These are phyloP conservation scores for Aspergillus uvarum DNA, from an alignment of 2,329 filamentous ascomycete species.

Conservation along the genomic window DNA sequence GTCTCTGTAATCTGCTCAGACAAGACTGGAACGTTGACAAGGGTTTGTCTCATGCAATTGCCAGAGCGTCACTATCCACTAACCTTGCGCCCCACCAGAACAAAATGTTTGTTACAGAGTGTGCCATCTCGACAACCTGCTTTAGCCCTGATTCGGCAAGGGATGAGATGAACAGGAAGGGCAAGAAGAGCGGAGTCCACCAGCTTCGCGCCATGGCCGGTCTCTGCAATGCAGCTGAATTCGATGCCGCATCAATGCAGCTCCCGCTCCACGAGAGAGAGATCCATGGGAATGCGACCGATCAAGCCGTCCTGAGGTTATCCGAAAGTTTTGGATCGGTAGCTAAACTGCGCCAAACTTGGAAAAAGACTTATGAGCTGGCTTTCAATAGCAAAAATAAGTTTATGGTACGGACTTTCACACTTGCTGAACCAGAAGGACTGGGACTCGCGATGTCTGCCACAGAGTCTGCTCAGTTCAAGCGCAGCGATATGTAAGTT, in stretches of 20 bases:
- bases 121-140: constrained; percentile 33
- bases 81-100: constrained; percentile 48
- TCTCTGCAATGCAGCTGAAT: constrained; percentile 74
- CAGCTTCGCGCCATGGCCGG: constrained; percentile 63
- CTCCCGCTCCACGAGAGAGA: constrained; percentile 61
- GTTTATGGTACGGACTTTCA: constrained; percentile 69
- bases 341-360: constrained; percentile 59
- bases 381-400: constrained; percentile 84
- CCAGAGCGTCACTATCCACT: neutral
- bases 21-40: constrained; percentile 61
- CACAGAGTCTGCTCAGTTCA: constrained; percentile 6
- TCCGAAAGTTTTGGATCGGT: constrained; percentile 65
- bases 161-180: constrained; percentile 36
- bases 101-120: constrained; percentile 71
- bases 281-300: constrained; percentile 73
- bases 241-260: constrained; percentile 64
- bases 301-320: constrained; percentile 71
- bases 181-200: constrained; percentile 36
- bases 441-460: constrained; percentile 5
- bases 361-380: constrained; percentile 66
- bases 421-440: constrained; percentile 24
- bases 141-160: constrained; percentile 55
- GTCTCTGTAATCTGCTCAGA: constrained; percentile 75
- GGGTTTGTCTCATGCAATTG: constrained; percentile 4
- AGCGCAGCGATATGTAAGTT: constrained; percentile 6